phyloP scores from a whole-genome alignment of 139 green algal genomes.

The Chlamydomonas sp. region DNA sequence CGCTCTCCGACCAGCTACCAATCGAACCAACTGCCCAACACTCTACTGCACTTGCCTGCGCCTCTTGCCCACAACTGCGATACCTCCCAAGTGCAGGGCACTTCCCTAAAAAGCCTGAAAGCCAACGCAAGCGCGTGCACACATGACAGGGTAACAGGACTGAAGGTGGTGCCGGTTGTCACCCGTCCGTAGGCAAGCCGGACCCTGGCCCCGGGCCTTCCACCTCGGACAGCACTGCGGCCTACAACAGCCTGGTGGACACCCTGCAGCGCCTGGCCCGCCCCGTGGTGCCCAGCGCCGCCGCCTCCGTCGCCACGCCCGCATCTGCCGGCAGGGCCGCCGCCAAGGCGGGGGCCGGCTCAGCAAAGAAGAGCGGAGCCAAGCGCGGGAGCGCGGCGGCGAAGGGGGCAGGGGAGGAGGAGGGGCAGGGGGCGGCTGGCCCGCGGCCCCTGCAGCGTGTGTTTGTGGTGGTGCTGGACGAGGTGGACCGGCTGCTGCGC shows the following conservation, averaged over 20 bases:
- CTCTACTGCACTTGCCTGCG: background rate
- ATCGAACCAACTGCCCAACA: background rate
- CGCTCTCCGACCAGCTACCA: background rate
- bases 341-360: background rate
- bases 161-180: too few species aligned
- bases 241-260: background rate
- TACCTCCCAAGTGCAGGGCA: too few species aligned
- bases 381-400: slow-evolving; percentile 14
- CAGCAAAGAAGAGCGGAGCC: background rate
- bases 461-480: slow-evolving; percentile 62
- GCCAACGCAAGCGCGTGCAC: too few species aligned
- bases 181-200: background rate
- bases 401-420: background rate
- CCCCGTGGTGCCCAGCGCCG: too few species aligned
- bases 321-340: background rate
- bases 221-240: background rate
- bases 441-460: background rate
- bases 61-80: too few species aligned
- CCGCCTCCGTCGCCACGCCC: background rate
- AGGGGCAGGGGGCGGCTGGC: too few species aligned
- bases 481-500: slow-evolving; percentile 61
- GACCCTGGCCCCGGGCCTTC: background rate
- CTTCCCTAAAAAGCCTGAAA: too few species aligned
- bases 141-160: too few species aligned
- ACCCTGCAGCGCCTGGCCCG: background rate